Evolutionary conservation across 1,284 basidiomycete genomes (phyloP).

Genomic region (Coriolopsis trogii): DNA sequence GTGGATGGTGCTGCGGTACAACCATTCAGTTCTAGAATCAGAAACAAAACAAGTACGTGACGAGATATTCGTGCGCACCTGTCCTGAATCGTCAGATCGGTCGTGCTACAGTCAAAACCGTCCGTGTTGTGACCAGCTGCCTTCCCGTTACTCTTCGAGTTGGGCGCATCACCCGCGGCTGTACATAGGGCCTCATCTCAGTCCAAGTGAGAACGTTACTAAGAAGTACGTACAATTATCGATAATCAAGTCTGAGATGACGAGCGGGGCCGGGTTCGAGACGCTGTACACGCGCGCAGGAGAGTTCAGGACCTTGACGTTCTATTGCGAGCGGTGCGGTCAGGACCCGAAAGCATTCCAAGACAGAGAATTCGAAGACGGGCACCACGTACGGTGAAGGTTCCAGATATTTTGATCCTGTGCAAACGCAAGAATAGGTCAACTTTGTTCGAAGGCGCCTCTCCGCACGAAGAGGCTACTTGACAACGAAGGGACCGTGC

Average conservation of each 20-base stretch:
- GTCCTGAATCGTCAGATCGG: constrained; percentile 47
- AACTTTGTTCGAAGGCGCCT: constrained; percentile 2
- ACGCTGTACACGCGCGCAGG: constrained; percentile 39
- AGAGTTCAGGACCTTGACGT: constrained; percentile 43
- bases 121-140: constrained; percentile 49
- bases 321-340: constrained; percentile 20
- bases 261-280: constrained; percentile 35
- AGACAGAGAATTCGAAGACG: no score
- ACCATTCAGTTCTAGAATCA: neutral
- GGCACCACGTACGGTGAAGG: constrained; percentile 40
- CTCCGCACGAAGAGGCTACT: neutral
- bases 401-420: constrained; percentile 58
- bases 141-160: constrained; percentile 45
- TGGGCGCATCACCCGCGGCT: constrained; percentile 44
- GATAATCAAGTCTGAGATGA: constrained; percentile 37
- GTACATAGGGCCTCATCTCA: neutral
- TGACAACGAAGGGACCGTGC: neutral
- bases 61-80: no score
- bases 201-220: neutral
- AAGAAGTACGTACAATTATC: constrained; percentile 37
- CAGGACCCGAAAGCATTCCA: neutral
- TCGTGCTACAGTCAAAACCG: constrained; percentile 53
- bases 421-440: neutral
- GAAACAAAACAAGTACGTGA: no score
- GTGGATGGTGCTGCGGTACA: constrained; percentile 19